Evolutionary conservation across 495 filamentous ascomycete genomes (phyloP), one percentile per base, ranked within the genome.

Genomic region (Xylaria venustula): DNA sequence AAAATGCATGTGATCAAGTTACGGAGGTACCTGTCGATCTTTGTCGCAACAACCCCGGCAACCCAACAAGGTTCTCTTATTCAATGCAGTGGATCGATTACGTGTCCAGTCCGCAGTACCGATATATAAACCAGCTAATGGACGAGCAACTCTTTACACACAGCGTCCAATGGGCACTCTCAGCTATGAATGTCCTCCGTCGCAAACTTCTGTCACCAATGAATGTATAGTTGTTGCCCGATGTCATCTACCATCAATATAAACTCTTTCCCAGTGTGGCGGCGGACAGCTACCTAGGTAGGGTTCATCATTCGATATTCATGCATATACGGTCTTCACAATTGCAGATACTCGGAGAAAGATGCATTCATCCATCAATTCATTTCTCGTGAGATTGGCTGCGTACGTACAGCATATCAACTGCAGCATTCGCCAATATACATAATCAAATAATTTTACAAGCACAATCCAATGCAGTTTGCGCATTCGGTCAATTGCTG

Each of bases 401-500:
- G 59, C 36, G 57, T 58, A 67, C 60, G 48, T 69, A 69, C 50
- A 58, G 61, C 54, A 53, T 62, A 34, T 34, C 30, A 5, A 34
- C 11, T 11, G 30, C 30, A 34, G n/a, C n/a, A n/a, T n/a, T n/a
- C 30, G 42, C 32, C 19, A 51, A 59, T 51, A 30, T 42, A 22
- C 54, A 23, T 37, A 9, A n/a, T 19, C 28, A 14, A 48, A n/a
- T 57, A 5, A 37, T 6, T 23, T 36, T 25, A 7, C 19, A n/a
- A 26, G 2, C 26, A 9, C 54, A 26, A 26, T 36, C 28, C 40
- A 34, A 36, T 47, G 28, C 26, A 46, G 11, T 17, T 25, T 37
- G 28, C n/a, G n/a, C 45, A 42, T 23, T 36, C 26, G 17, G 23
- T 8, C 11, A 26, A 22, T 36, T 3, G 26, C 28, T 7, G 14